phyloP scores from a whole-genome alignment of 345 rosid genomes.

The Corymbia maculata region DNA sequence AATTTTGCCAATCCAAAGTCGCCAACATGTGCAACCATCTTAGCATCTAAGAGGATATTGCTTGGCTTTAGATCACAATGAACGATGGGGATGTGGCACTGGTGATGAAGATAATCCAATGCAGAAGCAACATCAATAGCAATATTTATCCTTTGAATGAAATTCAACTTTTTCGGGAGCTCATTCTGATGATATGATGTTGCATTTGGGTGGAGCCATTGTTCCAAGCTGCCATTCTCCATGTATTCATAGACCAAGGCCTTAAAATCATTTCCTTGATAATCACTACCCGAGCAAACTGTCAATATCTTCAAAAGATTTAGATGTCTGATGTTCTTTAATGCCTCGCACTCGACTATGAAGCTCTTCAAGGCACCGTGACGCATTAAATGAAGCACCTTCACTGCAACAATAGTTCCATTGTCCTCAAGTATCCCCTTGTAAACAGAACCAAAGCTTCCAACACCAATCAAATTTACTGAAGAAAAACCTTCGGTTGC shows the following conservation, averaged over 20 bases:
- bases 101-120: neutral
- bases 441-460: neutral
- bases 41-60: neutral
- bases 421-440: neutral
- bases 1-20: neutral
- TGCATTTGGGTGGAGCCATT: neutral
- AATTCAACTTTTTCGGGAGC: neutral
- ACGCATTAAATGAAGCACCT: neutral
- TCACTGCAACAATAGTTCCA: neutral
- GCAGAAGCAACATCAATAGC: neutral
- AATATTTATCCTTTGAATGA: neutral
- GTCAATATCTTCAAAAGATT: neutral
- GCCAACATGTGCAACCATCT: neutral
- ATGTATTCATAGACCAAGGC: neutral
- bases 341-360: neutral
- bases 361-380: neutral
- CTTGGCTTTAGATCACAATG: neutral
- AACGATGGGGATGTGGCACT: neutral
- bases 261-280: neutral
- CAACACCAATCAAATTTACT: neutral
- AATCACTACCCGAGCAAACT: neutral
- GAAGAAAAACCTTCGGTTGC: neutral
- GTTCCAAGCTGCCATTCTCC: neutral
- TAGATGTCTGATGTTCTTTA: neutral
- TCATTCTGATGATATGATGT: neutral